Conservation (phyloP, 129 eudicot species). For the carrot (Daucus carota) region DNA sequence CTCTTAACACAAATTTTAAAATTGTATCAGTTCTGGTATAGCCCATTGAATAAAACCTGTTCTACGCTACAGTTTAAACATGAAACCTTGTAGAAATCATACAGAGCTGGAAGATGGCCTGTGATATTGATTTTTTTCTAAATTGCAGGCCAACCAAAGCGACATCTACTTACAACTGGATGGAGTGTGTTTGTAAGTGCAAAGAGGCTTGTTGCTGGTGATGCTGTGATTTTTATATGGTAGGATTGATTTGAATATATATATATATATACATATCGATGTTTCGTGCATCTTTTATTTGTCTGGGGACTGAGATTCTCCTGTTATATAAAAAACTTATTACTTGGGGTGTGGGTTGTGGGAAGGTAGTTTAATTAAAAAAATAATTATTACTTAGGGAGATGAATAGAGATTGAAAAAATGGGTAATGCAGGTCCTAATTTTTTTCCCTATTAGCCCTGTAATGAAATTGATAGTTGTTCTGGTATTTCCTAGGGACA, state of each 20-base stretch:
- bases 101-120: not conserved
- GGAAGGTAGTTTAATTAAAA: no score
- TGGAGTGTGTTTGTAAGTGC: constrained; percentile 97
- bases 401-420: not conserved
- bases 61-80: not conserved
- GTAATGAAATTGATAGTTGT: not conserved
- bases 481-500: not conserved
- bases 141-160: constrained; percentile 77
- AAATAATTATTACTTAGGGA: no score
- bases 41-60: not conserved
- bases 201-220: constrained; percentile 90
- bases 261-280: not conserved
- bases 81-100: constrained; percentile 1
- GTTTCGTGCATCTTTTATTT: not conserved
- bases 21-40: not conserved
- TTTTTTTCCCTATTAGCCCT: not conserved
- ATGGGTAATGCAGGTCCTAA: not conserved
- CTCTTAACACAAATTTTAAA: not conserved
- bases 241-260: constrained; percentile 19
- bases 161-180: constrained; percentile 92
- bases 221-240: constrained; percentile 89
- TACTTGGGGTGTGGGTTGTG: no score
- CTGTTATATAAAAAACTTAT: not conserved
- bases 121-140: not conserved
- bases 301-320: not conserved